These are phyloP conservation scores for Ganoderma meredithae DNA, from an alignment of 1,284 basidiomycete species.

Conservation along the genomic window DNA sequence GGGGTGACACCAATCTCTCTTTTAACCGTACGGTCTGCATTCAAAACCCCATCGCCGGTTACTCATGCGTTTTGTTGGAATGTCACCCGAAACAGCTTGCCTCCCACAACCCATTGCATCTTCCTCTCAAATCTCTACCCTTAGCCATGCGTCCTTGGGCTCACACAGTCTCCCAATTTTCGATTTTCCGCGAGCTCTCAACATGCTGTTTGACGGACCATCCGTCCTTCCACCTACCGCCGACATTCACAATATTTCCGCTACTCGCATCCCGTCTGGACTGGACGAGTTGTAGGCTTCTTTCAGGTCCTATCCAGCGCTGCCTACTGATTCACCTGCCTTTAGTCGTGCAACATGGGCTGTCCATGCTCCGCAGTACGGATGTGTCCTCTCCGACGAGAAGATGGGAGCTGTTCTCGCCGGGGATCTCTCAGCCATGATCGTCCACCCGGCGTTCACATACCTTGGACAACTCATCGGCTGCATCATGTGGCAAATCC, in stretches of 20 bases:
- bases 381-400: constrained; percentile 28
- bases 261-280: constrained; percentile 17
- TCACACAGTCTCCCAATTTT: constrained; percentile 11
- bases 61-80: background rate
- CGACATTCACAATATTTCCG: constrained; percentile 22
- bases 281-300: constrained; percentile 30
- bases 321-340: constrained; percentile 1
- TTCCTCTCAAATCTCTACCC: background rate
- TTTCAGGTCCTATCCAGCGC: background rate
- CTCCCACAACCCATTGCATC: background rate
- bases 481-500: constrained; percentile 36
- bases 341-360: constrained; percentile 36
- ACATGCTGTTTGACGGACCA: constrained; percentile 22
- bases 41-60: background rate
- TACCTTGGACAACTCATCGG: constrained; percentile 39
- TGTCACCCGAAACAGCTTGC: background rate
- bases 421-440: constrained; percentile 35
- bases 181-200: constrained; percentile 23
- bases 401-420: constrained; percentile 38
- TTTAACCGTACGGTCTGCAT: background rate
- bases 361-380: constrained; percentile 35
- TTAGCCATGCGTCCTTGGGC: background rate
- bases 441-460: constrained; percentile 37
- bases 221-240: constrained; percentile 21
- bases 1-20: background rate